phyloP scores from a whole-genome alignment of 2,329 filamentous ascomycete species.

The Penicillium sp. region DNA sequence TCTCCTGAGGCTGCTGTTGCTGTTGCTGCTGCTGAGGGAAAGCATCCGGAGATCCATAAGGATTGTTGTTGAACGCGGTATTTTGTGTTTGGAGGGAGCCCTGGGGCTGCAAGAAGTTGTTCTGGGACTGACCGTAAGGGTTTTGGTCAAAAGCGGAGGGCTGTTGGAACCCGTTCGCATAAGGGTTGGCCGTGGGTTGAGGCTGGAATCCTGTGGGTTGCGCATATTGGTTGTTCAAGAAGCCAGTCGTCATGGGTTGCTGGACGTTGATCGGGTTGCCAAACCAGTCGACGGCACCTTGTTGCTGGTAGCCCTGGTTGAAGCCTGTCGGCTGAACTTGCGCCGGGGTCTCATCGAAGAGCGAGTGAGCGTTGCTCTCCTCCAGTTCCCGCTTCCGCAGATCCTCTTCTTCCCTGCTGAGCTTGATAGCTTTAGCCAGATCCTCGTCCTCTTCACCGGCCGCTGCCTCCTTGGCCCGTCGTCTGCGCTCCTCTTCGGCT shows the following conservation, averaged over 20 bases:
- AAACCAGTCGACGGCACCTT: slow-evolving; percentile 93
- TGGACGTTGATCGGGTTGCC: slow-evolving; percentile 88
- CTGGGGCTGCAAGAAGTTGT: slow-evolving; percentile 50
- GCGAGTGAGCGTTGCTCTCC: slow-evolving; percentile 74
- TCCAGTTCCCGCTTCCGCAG: slow-evolving; percentile 82
- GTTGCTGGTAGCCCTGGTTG: slow-evolving; percentile 97
- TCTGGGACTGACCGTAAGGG: slow-evolving; percentile 41
- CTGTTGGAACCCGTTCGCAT: slow-evolving; percentile 68
- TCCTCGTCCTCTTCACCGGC: slow-evolving; percentile 80
- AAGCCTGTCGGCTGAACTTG: slow-evolving; percentile 82
- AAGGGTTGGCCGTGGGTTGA: slow-evolving; percentile 67
- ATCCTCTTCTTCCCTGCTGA: slow-evolving; percentile 89
- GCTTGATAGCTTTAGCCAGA: slow-evolving; percentile 87
- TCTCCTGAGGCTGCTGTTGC: slow-evolving; percentile 54
- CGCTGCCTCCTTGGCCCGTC: slow-evolving; percentile 57
- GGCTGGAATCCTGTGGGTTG: slow-evolving; percentile 72
- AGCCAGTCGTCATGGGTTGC: slow-evolving; percentile 66
- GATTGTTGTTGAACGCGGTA: slow-evolving; percentile 59
- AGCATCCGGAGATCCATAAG: slow-evolving; percentile 51
- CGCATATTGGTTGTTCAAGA: slow-evolving; percentile 65
- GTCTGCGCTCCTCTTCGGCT: slow-evolving; percentile 84
- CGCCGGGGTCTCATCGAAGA: slow-evolving; percentile 79
- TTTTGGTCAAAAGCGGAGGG: slow-evolving; percentile 66
- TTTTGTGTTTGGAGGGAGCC: slow-evolving; percentile 57
- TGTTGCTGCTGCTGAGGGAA: slow-evolving; percentile 45